phyloP scores from a whole-genome alignment of 2,329 filamentous ascomycete species.

The Boeremia lycopersici region DNA sequence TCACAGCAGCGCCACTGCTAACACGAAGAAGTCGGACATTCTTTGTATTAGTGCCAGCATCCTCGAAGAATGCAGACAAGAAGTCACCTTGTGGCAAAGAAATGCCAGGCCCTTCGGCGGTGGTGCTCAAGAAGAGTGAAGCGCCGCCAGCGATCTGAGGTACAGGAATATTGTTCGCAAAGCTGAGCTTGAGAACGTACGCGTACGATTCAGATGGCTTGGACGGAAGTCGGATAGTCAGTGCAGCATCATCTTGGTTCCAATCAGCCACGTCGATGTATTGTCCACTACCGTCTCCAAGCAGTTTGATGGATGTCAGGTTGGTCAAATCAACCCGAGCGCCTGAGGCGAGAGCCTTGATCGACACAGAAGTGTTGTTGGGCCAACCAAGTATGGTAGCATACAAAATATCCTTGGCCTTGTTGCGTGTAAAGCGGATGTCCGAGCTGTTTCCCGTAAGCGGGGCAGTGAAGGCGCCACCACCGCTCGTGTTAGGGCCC shows the following conservation, averaged over 20 bases:
- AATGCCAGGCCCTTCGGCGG: neutral
- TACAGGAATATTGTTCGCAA: neutral
- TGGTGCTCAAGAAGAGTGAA: neutral
- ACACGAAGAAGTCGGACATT: neutral
- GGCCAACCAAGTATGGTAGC: neutral
- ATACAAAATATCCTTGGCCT: neutral
- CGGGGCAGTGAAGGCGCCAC: neutral
- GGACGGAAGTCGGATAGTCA: neutral
- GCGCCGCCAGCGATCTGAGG: neutral
- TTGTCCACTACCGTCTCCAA: neutral
- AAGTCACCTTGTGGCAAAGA: neutral
- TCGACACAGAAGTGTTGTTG: neutral
- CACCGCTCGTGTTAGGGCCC: neutral
- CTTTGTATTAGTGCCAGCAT: neutral
- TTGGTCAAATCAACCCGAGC: neutral
- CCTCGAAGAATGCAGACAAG: neutral
- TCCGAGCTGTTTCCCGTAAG: neutral
- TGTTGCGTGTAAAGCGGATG: neutral
- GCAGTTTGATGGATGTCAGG: neutral
- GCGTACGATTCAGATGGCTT: neutral
- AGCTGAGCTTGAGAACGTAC: neutral
- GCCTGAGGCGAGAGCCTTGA: neutral
- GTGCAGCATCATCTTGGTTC: neutral
- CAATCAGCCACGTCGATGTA: neutral
- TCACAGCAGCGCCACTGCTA: neutral